These are phyloP conservation scores for Sungouiella thailandica DNA, from an alignment of 805 yeast species.

Conservation along the genomic window DNA sequence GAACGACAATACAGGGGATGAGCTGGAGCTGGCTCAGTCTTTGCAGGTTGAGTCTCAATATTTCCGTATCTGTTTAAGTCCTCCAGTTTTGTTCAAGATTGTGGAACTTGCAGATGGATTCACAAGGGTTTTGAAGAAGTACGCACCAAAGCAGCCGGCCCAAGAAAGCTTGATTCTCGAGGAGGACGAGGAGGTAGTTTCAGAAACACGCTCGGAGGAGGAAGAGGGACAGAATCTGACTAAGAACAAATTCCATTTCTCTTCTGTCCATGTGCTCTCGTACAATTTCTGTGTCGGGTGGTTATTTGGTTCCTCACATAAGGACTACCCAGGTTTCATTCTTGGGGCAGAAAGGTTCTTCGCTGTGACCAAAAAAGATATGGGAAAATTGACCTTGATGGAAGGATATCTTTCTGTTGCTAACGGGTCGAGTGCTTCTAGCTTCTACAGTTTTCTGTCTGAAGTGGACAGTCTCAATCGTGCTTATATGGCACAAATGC, in stretches of 20 bases:
- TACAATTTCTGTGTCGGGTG: slow-evolving; percentile 74
- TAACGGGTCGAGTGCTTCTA: slow-evolving; percentile 48
- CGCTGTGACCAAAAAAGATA: slow-evolving; percentile 53
- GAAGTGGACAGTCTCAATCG: slow-evolving; percentile 50
- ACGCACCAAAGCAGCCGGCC: too few relatives aligned
- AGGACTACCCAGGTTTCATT: slow-evolving; percentile 64
- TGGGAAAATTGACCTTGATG: slow-evolving; percentile 64
- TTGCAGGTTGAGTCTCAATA: slow-evolving; percentile 56
- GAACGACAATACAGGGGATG: slow-evolving; percentile 23
- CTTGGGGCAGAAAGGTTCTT: slow-evolving; percentile 73
- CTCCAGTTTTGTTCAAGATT: slow-evolving; percentile 41
- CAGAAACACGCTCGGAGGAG: neutral
- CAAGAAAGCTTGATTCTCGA: neutral
- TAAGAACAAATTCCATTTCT: slow-evolving; percentile 19
- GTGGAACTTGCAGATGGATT: slow-evolving; percentile 28
- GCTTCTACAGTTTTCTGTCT: slow-evolving; percentile 43
- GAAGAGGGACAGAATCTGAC: neutral
- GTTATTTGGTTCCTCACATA: slow-evolving; percentile 50
- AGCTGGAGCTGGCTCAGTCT: slow-evolving; percentile 29
- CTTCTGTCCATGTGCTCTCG: slow-evolving; percentile 54
- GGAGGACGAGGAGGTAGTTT: neutral
- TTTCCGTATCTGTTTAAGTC: slow-evolving; percentile 54
- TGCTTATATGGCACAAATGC: slow-evolving; percentile 67
- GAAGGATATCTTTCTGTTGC: slow-evolving; percentile 73
- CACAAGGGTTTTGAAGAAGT: neutral